phyloP scores from a whole-genome alignment of 164 flowering plant genomes.

The Nelumbo lutea region DNA sequence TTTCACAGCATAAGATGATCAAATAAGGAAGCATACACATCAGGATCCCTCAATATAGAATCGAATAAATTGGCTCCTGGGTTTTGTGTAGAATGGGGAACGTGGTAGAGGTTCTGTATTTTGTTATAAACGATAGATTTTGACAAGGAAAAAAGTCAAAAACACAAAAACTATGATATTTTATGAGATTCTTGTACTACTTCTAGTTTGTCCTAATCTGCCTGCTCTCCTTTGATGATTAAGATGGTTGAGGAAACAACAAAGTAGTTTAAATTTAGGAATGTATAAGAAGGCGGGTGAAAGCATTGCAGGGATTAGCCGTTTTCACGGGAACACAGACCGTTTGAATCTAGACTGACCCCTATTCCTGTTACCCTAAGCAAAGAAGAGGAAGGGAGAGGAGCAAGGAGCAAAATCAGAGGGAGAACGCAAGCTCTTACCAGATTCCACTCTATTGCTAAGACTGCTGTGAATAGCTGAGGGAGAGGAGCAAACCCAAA shows the following conservation, averaged over 20 bases:
- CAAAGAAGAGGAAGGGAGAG: no score
- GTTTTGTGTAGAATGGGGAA: constrained; percentile 4
- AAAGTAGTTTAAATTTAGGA: background rate
- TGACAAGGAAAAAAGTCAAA: background rate
- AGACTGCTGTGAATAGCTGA: no score
- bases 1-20: constrained; percentile 28
- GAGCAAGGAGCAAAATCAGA: no score
- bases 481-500: no score
- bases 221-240: background rate
- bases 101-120: background rate
- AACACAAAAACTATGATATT: background rate
- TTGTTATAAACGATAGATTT: constrained; percentile 7
- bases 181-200: background rate
- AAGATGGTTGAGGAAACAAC: constrained; percentile 5
- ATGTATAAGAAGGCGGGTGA: background rate
- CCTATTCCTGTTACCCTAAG: no score
- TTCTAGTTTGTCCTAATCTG: background rate
- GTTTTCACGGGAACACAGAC: no score
- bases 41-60: constrained; percentile 12
- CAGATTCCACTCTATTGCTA: no score
- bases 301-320: background rate
- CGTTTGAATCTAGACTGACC: no score
- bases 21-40: constrained; percentile 38
- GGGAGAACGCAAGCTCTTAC: no score
- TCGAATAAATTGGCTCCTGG: constrained; percentile 15